phyloP scores from a whole-genome alignment of 306 rosid genomes.

The Lotus japonicus region DNA sequence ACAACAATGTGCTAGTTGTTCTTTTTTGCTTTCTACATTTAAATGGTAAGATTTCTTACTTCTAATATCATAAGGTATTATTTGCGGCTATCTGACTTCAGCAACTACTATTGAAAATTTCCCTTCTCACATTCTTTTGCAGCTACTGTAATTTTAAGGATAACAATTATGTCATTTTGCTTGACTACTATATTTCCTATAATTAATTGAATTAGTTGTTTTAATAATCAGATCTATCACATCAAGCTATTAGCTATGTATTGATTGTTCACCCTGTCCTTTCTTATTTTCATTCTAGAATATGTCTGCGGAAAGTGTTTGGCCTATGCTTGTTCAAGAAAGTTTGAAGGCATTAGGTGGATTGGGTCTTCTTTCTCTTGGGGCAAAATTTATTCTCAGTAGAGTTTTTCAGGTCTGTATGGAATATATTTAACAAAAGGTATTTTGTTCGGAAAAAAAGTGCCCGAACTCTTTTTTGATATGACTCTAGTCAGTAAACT shows the following conservation, averaged over 20 bases:
- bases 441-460: slow-evolving; percentile 10
- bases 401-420: slow-evolving; percentile 86
- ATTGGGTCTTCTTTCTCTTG: slow-evolving; percentile 91
- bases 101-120: not conserved
- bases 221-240: not conserved
- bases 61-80: not conserved
- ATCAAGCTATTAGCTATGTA: slow-evolving; percentile 11
- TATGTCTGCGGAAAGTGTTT: slow-evolving; percentile 68
- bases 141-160: slow-evolving; percentile 6
- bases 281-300: slow-evolving; percentile 42
- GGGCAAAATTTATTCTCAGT: slow-evolving; percentile 84
- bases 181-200: not conserved
- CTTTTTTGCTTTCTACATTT: not conserved
- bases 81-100: not conserved
- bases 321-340: slow-evolving; percentile 95
- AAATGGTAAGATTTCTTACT: not conserved
- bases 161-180: not conserved
- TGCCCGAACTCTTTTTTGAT: slow-evolving; percentile 11
- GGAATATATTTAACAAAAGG: not conserved
- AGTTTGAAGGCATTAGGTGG: slow-evolving; percentile 96
- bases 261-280: slow-evolving; percentile 22
- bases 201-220: not conserved
- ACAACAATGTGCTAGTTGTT: not conserved
- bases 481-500: slow-evolving; percentile 22
- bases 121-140: not conserved